A percentile compares a stretch with the other conserved stretches of the same genome.
These are phyloP conservation scores for Bjerkandera adusta DNA, from an alignment of 1,284 basidiomycete genomes.

Conservation along the genomic window DNA sequence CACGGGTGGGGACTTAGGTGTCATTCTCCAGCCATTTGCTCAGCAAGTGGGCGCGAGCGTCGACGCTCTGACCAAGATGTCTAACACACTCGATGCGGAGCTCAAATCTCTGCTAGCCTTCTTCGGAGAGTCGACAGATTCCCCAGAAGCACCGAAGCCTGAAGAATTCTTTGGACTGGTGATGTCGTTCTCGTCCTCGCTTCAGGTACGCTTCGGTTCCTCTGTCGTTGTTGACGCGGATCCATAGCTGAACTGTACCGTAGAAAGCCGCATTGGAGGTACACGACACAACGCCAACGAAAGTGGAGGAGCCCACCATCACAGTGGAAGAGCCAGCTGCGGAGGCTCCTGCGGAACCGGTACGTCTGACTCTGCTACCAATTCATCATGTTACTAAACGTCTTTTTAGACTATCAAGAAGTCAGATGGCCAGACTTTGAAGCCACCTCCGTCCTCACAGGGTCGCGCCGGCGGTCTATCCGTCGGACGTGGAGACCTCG, in stretches of 20 bases:
- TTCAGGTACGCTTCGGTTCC: slow-evolving; percentile 51
- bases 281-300: slow-evolving; percentile 43
- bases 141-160: slow-evolving; percentile 61
- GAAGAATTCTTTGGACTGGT: slow-evolving; percentile 82
- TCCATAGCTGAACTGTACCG: neutral
- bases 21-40: slow-evolving; percentile 53
- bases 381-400: neutral
- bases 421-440: slow-evolving; percentile 22
- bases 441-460: slow-evolving; percentile 36
- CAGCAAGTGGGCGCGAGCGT: slow-evolving; percentile 48
- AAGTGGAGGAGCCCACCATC: slow-evolving; percentile 23
- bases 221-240: neutral
- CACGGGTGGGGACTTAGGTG: neutral
- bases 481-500: slow-evolving; percentile 72
- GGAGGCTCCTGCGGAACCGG: slow-evolving; percentile 27
- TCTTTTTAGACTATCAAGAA: slow-evolving; percentile 39
- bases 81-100: slow-evolving; percentile 53
- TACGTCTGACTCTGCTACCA: slow-evolving; percentile 18
- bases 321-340: slow-evolving; percentile 24
- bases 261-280: slow-evolving; percentile 80
- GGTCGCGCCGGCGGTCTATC: slow-evolving; percentile 45
- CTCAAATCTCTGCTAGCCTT: slow-evolving; percentile 59
- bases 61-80: slow-evolving; percentile 64
- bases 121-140: slow-evolving; percentile 70
- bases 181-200: slow-evolving; percentile 67